Evolutionary conservation across 2,329 filamentous ascomycete species (phyloP), one percentile per base, ranked within the genome.

Genomic region (Cladophialophora carrionii): DNA sequence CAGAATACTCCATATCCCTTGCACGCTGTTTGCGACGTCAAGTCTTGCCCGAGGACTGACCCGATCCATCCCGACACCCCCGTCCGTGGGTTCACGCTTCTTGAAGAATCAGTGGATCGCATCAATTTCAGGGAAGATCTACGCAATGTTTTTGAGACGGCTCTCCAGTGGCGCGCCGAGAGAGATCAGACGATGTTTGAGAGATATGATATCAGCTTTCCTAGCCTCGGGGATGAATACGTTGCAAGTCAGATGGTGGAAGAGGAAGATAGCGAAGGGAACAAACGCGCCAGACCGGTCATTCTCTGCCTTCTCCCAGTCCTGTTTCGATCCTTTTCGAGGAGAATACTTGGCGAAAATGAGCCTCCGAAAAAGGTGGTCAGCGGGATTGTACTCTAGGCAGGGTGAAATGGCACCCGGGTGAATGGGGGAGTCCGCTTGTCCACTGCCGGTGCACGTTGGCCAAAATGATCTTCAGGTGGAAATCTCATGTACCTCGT

Each of bases 201-300:
- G 29, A 14, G 6, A 4, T 49, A 24, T 32, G 1, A 2, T 12
- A 49, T 31, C 41, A 9, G 12, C 8, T 48, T 58, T 41, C 56
- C 56, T 32, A 2, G 22, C 29, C 48, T 58, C 17, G 56, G 56
- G 3, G 24, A 58, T 7, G 41, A 43, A 43, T 58, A n/a, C 12
- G 4, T 3, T 7, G 0, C 7, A 3, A 17, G 22, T 8, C 2
- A 20, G 12, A 57, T 49, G 41, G 12, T 51, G 9, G 9, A 22
- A 24, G 48, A 51, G 26, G 22, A 12, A 20, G 48, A 26, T 20
- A 29, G 24, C 20, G 48, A 51, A 22, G 22, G 48, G 9, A 51
- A 51, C 3, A 29, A 51, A 8, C 20, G 48, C 48, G 24, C 9
- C 12, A 51, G 22, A 26, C 48, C 48, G n/a, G 48, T 51, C 48